Percentiles rank a stretch among this genome's conserved stretches.
Evolutionary conservation across 1,284 basidiomycete species (phyloP).

Genomic region (Trichosporon coremiiforme): DNA sequence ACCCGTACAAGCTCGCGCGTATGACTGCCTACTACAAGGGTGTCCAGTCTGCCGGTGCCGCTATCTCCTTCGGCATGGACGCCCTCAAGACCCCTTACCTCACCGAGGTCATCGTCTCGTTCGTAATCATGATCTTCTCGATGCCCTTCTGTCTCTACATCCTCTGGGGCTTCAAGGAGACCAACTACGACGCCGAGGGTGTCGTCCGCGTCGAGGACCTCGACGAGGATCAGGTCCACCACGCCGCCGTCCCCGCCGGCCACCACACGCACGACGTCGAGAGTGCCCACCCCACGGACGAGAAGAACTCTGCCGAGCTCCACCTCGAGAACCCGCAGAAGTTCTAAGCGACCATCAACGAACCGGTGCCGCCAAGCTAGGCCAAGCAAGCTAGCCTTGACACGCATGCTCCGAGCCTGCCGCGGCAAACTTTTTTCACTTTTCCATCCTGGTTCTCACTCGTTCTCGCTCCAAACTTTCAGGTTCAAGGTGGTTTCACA

Average conservation of each 20-base stretch:
- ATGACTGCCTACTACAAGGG: slow-evolving; percentile 56
- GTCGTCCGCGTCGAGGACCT: slow-evolving; percentile 44
- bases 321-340: slow-evolving; percentile 16
- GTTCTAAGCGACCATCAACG: not conserved
- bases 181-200: slow-evolving; percentile 43
- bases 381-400: too few species aligned
- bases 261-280: slow-evolving; percentile 31
- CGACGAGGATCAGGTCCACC: slow-evolving; percentile 29
- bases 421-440: too few species aligned
- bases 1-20: slow-evolving; percentile 51
- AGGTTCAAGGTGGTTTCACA: too few species aligned
- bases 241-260: slow-evolving; percentile 41
- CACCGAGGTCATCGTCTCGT: slow-evolving; percentile 47
- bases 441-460: too few species aligned
- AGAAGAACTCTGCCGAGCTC: slow-evolving; percentile 17
- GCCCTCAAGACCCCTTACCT: slow-evolving; percentile 54
- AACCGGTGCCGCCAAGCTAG: too few species aligned
- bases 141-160: slow-evolving; percentile 43
- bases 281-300: slow-evolving; percentile 11
- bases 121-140: slow-evolving; percentile 43
- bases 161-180: slow-evolving; percentile 38
- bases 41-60: slow-evolving; percentile 54
- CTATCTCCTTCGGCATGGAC: slow-evolving; percentile 61
- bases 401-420: too few species aligned
- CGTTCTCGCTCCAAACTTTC: too few species aligned